Conservation (phyloP, 768 basidiomycete genomes). For the Pleurotus platypus region DNA sequence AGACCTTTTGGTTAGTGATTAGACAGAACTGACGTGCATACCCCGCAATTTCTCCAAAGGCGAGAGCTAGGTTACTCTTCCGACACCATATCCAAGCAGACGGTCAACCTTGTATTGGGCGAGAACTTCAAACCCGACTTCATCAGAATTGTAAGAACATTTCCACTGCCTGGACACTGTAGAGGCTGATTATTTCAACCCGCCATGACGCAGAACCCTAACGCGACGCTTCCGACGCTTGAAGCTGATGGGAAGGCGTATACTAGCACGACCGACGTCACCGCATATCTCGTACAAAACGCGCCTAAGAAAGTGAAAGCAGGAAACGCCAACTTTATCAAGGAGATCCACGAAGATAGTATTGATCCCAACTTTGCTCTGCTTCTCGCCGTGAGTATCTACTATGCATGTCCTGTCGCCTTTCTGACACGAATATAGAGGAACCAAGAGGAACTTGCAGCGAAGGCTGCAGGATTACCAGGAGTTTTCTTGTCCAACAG, state of each 20-base stretch:
- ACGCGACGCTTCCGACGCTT: conserved; percentile 41
- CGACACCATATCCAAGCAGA: conserved; percentile 29
- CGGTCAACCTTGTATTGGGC: conserved; percentile 40
- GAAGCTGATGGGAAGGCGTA: conserved; percentile 29
- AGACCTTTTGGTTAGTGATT: background rate
- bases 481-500: conserved; percentile 33
- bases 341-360: conserved; percentile 38
- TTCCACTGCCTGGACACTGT: background rate
- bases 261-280: conserved; percentile 37
- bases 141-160: conserved; percentile 30
- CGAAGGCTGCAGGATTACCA: conserved; percentile 27
- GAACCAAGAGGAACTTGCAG: conserved; percentile 42
- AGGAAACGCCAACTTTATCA: conserved; percentile 30
- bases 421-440: conserved; percentile 26
- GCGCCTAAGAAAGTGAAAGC: conserved; percentile 31
- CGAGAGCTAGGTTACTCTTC: conserved; percentile 39
- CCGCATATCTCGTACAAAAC: conserved; percentile 34
- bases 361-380: conserved; percentile 53
- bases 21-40: background rate
- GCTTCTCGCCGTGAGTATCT: conserved; percentile 29
- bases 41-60: background rate
- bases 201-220: conserved; percentile 31
- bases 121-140: conserved; percentile 46
- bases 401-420: background rate
- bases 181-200: background rate